These are phyloP conservation scores for Leccinum aurantiacum DNA, from an alignment of 768 basidiomycete species.

Conservation along the genomic window DNA sequence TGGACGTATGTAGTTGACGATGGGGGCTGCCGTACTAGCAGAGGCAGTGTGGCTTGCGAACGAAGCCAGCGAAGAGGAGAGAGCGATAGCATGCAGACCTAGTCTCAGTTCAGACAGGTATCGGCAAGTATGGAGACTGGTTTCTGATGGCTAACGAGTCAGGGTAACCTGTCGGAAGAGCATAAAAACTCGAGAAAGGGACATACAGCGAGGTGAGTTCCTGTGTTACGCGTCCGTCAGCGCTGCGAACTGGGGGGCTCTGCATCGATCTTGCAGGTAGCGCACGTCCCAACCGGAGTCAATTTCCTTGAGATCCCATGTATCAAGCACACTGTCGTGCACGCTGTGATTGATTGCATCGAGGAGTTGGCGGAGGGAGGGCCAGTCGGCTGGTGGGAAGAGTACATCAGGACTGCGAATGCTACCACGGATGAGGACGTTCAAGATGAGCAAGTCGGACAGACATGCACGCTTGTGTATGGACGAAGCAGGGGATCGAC, in stretches of 20 bases:
- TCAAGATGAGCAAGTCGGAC: too few species aligned
- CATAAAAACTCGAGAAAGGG: too few species aligned
- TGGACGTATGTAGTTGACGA: conserved; percentile 72
- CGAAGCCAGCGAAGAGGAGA: conserved; percentile 40
- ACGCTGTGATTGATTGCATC: conserved; percentile 46
- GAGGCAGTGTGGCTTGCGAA: neutral
- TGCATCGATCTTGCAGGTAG: conserved; percentile 31
- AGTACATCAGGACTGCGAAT: conserved; percentile 57
- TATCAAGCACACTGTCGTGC: conserved; percentile 76
- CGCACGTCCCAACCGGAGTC: conserved; percentile 25
- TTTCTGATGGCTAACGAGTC: conserved; percentile 38
- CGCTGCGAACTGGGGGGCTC: too few species aligned
- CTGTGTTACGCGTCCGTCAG: too few species aligned
- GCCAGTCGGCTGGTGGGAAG: conserved; percentile 67
- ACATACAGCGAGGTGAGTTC: too few species aligned
- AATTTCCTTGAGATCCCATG: conserved; percentile 53
- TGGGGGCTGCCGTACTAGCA: conserved; percentile 33
- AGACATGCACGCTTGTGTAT: conserved; percentile 23
- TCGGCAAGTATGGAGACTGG: conserved; percentile 75
- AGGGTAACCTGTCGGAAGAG: too few species aligned
- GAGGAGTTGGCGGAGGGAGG: conserved; percentile 42
- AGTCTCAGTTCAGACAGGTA: conserved; percentile 70
- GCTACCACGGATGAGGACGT: conserved; percentile 53
- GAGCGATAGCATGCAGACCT: conserved; percentile 58
- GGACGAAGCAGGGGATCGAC: too few species aligned